phyloP scores from a whole-genome alignment of 306 rosid species.

The Rosa multiflora region DNA sequence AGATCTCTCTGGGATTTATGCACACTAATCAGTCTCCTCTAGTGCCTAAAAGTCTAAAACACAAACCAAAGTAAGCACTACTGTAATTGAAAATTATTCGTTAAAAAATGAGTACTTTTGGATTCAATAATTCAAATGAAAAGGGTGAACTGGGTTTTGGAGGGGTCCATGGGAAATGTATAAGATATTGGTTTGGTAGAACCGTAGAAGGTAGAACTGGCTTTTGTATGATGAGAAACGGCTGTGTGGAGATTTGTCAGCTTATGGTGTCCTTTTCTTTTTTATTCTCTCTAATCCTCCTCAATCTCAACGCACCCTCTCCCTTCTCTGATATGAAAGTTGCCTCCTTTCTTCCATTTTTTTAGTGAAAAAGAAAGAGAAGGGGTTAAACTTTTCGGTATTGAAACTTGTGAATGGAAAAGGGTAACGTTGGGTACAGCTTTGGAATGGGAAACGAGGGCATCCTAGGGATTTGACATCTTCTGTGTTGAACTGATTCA shows the following conservation, averaged over 20 bases:
- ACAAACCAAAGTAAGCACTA: slow-evolving; percentile 32
- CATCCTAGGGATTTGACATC: slow-evolving; percentile 35
- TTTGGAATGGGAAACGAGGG: slow-evolving; percentile 26
- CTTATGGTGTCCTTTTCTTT: slow-evolving; percentile 51
- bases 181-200: slow-evolving; percentile 56
- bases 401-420: background rate
- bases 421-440: slow-evolving; percentile 8
- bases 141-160: slow-evolving; percentile 10
- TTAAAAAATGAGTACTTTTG: background rate
- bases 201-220: slow-evolving; percentile 18
- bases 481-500: slow-evolving; percentile 16
- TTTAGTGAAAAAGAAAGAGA: background rate
- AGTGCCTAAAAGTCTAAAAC: slow-evolving; percentile 27
- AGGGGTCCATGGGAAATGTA: slow-evolving; percentile 32
- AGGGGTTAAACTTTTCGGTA: too few relatives aligned
- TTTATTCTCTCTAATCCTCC: slow-evolving; percentile 31
- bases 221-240: slow-evolving; percentile 29
- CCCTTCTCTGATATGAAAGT: slow-evolving; percentile 5
- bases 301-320: background rate
- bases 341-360: background rate
- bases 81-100: slow-evolving; percentile 13
- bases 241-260: slow-evolving; percentile 53
- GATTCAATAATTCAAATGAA: slow-evolving; percentile 18
- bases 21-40: slow-evolving; percentile 11
- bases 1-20: slow-evolving; percentile 27